phyloP scores from a whole-genome alignment of 257 asterid genomes.

The Oldenlandia corymbosa region DNA sequence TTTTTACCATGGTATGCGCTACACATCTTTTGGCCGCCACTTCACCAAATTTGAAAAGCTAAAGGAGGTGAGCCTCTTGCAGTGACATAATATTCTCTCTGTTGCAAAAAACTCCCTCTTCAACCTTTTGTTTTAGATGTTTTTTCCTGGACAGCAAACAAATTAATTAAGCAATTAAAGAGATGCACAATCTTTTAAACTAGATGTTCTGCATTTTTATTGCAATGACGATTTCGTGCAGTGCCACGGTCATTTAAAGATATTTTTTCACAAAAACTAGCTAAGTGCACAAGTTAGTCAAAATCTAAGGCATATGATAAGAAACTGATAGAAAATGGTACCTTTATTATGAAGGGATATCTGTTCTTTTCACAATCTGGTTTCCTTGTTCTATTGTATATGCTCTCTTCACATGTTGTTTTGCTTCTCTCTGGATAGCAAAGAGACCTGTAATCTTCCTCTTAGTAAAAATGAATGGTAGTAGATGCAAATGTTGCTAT shows the following conservation, averaged over 20 bases:
- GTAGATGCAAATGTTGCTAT: neutral
- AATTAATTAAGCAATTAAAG: neutral
- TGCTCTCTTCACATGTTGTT: neutral
- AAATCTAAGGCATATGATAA: neutral
- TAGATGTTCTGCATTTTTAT: neutral
- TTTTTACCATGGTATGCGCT: constrained; percentile 77
- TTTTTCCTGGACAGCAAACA: neutral
- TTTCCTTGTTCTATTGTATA: neutral
- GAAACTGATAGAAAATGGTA: neutral
- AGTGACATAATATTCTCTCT: neutral
- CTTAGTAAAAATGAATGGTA: neutral
- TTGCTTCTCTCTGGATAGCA: neutral
- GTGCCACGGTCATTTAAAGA: neutral
- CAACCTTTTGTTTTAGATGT: neutral
- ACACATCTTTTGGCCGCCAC: constrained; percentile 96
- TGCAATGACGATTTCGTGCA: neutral
- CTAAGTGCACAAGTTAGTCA: neutral
- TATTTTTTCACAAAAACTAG: neutral
- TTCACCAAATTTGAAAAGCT: constrained; percentile 75
- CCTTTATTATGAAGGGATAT: neutral
- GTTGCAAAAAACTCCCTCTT: neutral
- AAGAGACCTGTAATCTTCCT: neutral
- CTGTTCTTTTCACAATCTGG: neutral
- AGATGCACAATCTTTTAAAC: neutral
- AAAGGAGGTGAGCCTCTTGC: constrained; percentile 47